Evolutionary conservation across 2,329 filamentous ascomycete species (phyloP).

Genomic region (Cytospora piceicola): DNA sequence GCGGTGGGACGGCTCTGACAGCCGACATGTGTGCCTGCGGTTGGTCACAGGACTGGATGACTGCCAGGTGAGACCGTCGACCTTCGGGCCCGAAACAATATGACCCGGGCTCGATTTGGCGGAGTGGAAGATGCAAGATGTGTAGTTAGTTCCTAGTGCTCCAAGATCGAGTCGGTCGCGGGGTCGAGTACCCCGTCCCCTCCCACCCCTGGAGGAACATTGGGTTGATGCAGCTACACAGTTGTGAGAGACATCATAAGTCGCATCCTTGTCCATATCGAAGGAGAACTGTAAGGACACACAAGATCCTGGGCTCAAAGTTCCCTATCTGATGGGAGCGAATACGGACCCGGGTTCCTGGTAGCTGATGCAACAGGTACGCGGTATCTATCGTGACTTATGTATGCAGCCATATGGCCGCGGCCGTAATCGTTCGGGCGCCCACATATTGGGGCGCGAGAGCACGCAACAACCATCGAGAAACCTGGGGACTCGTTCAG

Average conservation of each 20-base stretch:
- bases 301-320: neutral
- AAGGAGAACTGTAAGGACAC: neutral
- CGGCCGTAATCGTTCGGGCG: conserved; percentile 15
- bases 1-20: conserved; percentile 13
- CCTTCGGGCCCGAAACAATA: conserved; percentile 13
- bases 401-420: neutral
- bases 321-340: neutral
- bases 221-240: neutral
- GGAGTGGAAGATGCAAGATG: neutral
- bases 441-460: conserved; percentile 3
- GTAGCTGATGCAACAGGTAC: neutral
- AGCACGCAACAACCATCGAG: conserved; percentile 5
- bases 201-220: neutral
- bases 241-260: neutral
- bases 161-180: neutral
- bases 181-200: neutral
- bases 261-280: neutral
- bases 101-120: neutral
- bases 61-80: conserved; percentile 12
- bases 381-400: neutral
- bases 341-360: neutral
- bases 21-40: conserved; percentile 6
- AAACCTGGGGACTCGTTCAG: conserved; percentile 21
- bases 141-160: neutral
- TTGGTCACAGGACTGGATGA: conserved; percentile 7